Base-by-base conservation (phyloP, 2,329 filamentous ascomycete species). In the Fusarium sp. region DNA sequence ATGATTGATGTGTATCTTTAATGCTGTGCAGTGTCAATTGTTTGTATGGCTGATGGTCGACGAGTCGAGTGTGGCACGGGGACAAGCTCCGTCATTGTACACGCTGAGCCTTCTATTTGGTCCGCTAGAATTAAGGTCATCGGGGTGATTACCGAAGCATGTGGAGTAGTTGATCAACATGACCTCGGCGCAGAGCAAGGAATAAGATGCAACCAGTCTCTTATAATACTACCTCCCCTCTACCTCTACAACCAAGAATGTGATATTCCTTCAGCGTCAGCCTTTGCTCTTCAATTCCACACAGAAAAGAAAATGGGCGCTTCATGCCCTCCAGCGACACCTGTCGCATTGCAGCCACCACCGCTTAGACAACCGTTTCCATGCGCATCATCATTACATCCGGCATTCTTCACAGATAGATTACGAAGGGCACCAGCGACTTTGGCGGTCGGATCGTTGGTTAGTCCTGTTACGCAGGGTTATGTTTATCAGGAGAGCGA, bases 381-480 rank as follows among this genome's bases (percentile, higher is more conserved):
- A 49, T 70, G 66, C 76, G 82, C 87, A 12, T 88, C 91, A 2
- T 84, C 83, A 41, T 82, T 87, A 27, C 92, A 94, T 71, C 92
- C 92, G 0, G 92, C 93, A 2, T 94, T 94, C 80, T 93, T 94
- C 80, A 92, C 91, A 0, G 82, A 87, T 30, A 84, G 84, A 54
- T 80, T 93, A 53, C 86, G 86, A 61, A 87, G 85, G 72, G 83
- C 86, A 4, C 86, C 88, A 7, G 81, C 84, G 23, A 72, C 61
- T 42, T 62, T 69, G 62, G 74, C 73, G 25, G 56, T 65, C 9
- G 72, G 57, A 14, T 25, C 57, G 16, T 9, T 63, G 16, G 74
- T 71, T 12, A 88, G 78, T 65, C 88, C 89, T 0, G 85, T 90
- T 5, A 87, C 87, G 20, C 80, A 85, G 43, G 89, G 89, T 2